Base-by-base conservation (phyloP, 2,329 filamentous ascomycete genomes). In the Leptodontidium sp. region DNA sequence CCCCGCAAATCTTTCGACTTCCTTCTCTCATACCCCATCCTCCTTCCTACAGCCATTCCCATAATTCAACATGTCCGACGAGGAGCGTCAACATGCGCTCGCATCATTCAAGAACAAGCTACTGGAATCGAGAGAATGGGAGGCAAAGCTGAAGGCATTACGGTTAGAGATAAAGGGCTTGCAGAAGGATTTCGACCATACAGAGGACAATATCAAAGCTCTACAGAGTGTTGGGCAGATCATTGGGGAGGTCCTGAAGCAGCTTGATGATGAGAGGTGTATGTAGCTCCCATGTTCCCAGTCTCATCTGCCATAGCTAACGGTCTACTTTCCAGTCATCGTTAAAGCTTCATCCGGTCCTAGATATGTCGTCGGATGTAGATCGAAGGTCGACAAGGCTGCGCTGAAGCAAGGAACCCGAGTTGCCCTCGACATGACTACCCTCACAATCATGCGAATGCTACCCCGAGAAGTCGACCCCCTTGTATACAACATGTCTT, bases 391-490 rank as follows among this genome's bases (percentile, higher is more conserved):
- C 78, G 96, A 99, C 85, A 98, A 97, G 84, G 85, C 86, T 71
- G 98, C 98, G 86, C 85, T 99, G 80, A 99, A 98, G 88, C 96
- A 99, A 83, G 97, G 97, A 77, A 98, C 95, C 35, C 93, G 96
- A 78, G 96, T 99, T 66, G 95, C 96, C 43, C 90, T 99, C 69
- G 96, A 99, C 79, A 99, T 99, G 96, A 99, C 96, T 63, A 99
- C 96, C 24, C 91, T 99, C 75, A 99, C 96, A 70, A 99, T 99
- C 82, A 99, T 99, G 96, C 93, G 96, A 78, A 99, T 99, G 96
- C 87, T 99, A 58, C 97, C 96, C 69, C 92, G 96, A 81, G 96
- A 99, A 85, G 97, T 99, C 79, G 96, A 99, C 79, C 96, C 96
- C 24, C 87, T 99, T 75, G 96, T 99, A 75, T 99, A 99, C 88